Evolutionary conservation across 441 rosid genomes (phyloP).

Genomic region (Adansonia rubrostipa): DNA sequence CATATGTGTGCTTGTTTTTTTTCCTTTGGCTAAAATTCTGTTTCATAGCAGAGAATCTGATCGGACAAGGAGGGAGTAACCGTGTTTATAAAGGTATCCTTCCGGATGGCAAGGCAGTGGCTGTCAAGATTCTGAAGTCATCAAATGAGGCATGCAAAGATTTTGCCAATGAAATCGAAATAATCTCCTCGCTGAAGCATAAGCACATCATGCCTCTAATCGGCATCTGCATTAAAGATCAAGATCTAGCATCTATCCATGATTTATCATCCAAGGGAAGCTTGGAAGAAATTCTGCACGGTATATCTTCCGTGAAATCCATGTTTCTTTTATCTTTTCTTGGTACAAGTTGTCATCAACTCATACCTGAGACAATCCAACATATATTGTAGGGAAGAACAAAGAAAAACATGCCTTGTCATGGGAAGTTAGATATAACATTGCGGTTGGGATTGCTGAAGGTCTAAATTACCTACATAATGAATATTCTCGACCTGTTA

Average conservation of each 20-base stretch:
- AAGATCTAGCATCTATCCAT: conserved; percentile 64
- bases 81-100: conserved; percentile 73
- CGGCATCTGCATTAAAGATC: conserved; percentile 63
- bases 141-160: conserved; percentile 60
- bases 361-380: conserved; percentile 15
- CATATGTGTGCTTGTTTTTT: not conserved
- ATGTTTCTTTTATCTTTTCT: conserved; percentile 7
- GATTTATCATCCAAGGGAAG: conserved; percentile 66
- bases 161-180: conserved; percentile 68
- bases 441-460: conserved; percentile 69
- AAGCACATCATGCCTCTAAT: conserved; percentile 57
- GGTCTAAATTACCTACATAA: conserved; percentile 69
- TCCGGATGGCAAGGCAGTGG: conserved; percentile 64
- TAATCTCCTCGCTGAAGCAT: conserved; percentile 66
- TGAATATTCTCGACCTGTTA: conserved; percentile 64
- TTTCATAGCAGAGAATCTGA: conserved; percentile 54
- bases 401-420: conserved; percentile 41
- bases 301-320: conserved; percentile 41
- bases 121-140: conserved; percentile 69
- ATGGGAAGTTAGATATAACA: conserved; percentile 65
- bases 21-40: not conserved
- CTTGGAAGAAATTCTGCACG: conserved; percentile 69
- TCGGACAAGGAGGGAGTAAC: conserved; percentile 78
- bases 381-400: conserved; percentile 38
- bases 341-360: conserved; percentile 11